Percentiles rank a stretch among this genome's conserved stretches.
Conservation (phyloP, 495 filamentous ascomycete genomes). For the Darksidea phi region DNA sequence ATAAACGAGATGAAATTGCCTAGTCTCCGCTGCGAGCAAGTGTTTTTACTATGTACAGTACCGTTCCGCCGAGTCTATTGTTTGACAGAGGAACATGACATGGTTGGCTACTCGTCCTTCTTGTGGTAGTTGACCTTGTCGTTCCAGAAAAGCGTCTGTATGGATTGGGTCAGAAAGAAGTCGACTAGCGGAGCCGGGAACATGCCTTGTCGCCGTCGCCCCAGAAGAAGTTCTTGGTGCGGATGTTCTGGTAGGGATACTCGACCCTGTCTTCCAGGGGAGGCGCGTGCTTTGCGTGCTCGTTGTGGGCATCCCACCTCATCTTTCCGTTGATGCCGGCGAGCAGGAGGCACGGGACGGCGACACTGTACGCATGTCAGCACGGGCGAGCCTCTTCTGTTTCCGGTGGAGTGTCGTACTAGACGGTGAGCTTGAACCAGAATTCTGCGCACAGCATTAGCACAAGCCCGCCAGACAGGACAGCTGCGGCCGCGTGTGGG, state of each 20-base stretch:
- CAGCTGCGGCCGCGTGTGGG: no score
- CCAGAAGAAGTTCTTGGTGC: conserved; percentile 84
- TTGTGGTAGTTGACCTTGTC: conserved; percentile 92
- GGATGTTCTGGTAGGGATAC: conserved; percentile 93
- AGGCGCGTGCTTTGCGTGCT: conserved; percentile 78
- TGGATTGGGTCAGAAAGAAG: not conserved
- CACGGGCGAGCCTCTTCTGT: not conserved
- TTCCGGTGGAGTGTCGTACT: conserved; percentile 56
- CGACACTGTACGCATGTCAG: conserved; percentile 52
- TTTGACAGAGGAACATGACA: not conserved
- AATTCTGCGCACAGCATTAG: conserved; percentile 58
- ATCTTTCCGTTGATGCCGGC: conserved; percentile 74
- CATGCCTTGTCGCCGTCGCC: conserved; percentile 87
- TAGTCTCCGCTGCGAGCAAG: not conserved
- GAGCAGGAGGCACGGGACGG: conserved; percentile 66
- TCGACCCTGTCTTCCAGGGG: conserved; percentile 81
- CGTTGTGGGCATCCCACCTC: conserved; percentile 91
- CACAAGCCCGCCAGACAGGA: not conserved
- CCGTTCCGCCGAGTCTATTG: not conserved
- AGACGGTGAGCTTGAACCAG: conserved; percentile 89
- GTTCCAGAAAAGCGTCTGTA: conserved; percentile 70
- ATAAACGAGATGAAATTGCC: not conserved
- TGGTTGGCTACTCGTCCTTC: conserved; percentile 62
- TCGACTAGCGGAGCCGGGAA: conserved; percentile 2
- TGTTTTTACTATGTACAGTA: conserved; percentile 7